Base-by-base conservation (phyloP, 1,284 basidiomycete genomes). In the Ganoderma lucidum region DNA sequence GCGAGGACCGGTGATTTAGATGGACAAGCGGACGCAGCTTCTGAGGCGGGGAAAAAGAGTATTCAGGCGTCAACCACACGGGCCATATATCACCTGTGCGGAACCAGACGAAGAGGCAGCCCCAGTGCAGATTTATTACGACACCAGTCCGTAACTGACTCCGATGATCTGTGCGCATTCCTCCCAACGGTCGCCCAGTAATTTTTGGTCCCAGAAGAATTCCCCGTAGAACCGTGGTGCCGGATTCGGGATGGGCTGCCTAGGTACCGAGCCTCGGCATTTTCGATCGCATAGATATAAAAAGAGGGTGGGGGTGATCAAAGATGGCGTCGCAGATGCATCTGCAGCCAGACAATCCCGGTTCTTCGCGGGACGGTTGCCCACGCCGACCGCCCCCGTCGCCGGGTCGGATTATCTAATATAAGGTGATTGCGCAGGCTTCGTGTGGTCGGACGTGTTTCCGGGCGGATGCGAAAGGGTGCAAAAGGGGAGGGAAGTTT, bases 261-360 rank as follows among this genome's bases (percentile, higher is more conserved):
- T 66, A 76, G 75, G 75, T 71, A 76, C 75, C 75, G 75, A 76
- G 75, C 68, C 75, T 76, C 75, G 75, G 75, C 74, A 69, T 66
- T 67, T 70, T 71, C 71, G 74, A 71, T 75, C 67, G 48, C 45
- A 23, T 72, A 70, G 73, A 76, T 74, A 72, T 74, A 70, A 68
- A 69, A 70, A 67, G 68, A 69, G 70, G 67, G 71, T 63, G 68
- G 65, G 69, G 64, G 68, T 72, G 75, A 76, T 75, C 73, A 71
- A 68, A 76, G 73, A 74, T 73, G 73, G 45, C 63, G 56, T 64
- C 61, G 23, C 63, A 59, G 51, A 56, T 64, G 63, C 62, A 65
- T 68, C 66, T 70, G 59, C 59, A 63, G 65, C 58, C 68, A 61
- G 59, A 61, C 37, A 41, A 61, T n/a, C 37, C 59, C 74, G 74